These are phyloP conservation scores for Calocera cornea DNA, from an alignment of 768 basidiomycete genomes.

Conservation along the genomic window DNA sequence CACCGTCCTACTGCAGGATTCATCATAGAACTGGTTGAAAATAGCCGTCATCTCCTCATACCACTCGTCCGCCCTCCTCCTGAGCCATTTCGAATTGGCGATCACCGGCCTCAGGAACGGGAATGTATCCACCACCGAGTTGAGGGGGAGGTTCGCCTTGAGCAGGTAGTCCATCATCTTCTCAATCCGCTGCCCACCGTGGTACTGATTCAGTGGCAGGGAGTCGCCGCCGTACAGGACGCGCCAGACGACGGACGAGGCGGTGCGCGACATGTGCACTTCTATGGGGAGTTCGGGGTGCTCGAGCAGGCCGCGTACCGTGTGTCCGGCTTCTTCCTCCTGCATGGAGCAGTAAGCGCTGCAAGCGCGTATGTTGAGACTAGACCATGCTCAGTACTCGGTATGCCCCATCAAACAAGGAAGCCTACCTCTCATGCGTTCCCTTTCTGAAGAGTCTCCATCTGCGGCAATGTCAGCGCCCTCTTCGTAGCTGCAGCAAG, in stretches of 20 bases:
- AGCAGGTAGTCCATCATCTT: not conserved
- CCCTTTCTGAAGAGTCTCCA: not conserved
- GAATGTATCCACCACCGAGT: not conserved
- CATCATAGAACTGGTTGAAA: not conserved
- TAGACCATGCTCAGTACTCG: not conserved
- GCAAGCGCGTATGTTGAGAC: not conserved
- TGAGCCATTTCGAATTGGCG: not conserved
- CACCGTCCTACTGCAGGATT: not conserved
- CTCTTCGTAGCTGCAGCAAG: not conserved
- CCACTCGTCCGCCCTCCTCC: not conserved
- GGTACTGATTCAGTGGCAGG: not conserved
- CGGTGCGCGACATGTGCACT: not conserved
- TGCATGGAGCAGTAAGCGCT: not conserved
- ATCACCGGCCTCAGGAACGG: not conserved
- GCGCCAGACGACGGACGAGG: not conserved
- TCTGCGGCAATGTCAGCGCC: not conserved
- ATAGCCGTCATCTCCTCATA: not conserved
- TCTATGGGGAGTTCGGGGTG: not conserved
- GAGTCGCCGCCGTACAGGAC: not conserved
- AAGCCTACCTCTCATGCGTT: not conserved
- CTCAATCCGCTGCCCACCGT: not conserved
- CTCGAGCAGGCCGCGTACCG: not conserved
- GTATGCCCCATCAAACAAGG: not conserved
- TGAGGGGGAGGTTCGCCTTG: not conserved
- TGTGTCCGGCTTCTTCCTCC: not conserved